Percentiles rank a stretch among this genome's conserved stretches.
phyloP scores from a whole-genome alignment of 2,329 filamentous ascomycete genomes.

The Calonectria montana region DNA sequence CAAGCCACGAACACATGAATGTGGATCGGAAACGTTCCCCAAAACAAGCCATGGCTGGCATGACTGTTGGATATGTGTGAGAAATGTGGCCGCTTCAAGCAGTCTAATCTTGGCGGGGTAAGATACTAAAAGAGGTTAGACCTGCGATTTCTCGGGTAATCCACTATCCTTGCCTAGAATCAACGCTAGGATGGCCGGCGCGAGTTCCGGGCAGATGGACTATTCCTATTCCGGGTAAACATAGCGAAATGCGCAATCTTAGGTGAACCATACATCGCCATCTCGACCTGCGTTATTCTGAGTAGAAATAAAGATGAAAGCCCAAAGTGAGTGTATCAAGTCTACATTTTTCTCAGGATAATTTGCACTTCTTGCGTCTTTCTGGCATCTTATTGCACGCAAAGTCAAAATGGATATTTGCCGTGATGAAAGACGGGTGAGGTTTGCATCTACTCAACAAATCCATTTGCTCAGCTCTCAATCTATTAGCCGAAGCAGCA shows the following conservation, averaged over 20 bases:
- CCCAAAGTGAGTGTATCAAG: background rate
- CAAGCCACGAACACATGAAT: background rate
- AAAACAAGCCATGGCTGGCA: background rate
- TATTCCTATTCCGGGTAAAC: background rate
- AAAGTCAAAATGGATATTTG: background rate
- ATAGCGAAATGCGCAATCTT: background rate
- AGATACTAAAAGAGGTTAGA: background rate
- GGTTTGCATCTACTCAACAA: background rate
- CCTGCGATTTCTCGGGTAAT: background rate
- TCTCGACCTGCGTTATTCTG: background rate
- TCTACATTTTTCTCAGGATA: background rate
- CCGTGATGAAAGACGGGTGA: too few species aligned
- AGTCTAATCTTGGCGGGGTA: background rate
- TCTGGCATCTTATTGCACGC: background rate
- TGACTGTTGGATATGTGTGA: background rate
- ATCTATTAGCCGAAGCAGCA: background rate
- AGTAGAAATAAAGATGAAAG: background rate
- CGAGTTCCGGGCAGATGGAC: background rate
- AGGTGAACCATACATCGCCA: background rate
- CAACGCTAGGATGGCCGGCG: background rate
- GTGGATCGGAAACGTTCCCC: background rate
- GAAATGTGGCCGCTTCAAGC: background rate
- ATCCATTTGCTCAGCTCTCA: background rate
- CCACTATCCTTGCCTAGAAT: background rate
- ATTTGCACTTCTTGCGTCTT: background rate